Conservation (phyloP, 345 rosid species). For the Linum trigynum region DNA sequence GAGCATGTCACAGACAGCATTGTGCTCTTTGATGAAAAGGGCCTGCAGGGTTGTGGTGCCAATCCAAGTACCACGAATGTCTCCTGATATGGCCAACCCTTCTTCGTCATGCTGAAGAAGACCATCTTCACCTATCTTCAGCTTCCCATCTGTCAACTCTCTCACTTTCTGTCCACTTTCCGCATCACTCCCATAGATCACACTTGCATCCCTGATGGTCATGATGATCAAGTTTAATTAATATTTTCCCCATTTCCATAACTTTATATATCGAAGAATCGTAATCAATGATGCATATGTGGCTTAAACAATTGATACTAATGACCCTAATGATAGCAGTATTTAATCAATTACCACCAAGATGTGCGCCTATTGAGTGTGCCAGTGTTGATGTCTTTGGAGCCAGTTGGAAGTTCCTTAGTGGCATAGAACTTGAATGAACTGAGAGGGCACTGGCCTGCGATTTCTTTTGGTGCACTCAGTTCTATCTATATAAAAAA, state of each 20-base stretch:
- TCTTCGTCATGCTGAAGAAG: constrained; percentile 48
- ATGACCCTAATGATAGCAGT: too few species aligned
- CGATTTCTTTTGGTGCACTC: constrained; percentile 39
- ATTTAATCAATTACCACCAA: constrained; percentile 36
- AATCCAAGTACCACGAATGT: constrained; percentile 70
- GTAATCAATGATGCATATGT: not conserved
- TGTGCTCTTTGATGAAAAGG: constrained; percentile 62
- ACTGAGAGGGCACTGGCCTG: constrained; percentile 35
- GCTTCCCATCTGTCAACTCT: constrained; percentile 48
- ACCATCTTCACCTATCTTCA: constrained; percentile 43
- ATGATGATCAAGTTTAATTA: too few species aligned
- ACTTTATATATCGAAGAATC: too few species aligned
- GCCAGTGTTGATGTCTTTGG: constrained; percentile 36
- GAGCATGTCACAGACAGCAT: constrained; percentile 55
- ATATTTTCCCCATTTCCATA: too few species aligned
- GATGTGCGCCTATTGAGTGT: constrained; percentile 37
- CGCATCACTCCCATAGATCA: constrained; percentile 40
- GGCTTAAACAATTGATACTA: too few species aligned
- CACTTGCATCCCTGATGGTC: constrained; percentile 47
- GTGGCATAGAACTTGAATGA: constrained; percentile 44
- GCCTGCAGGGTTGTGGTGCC: constrained; percentile 68
- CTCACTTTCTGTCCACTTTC: constrained; percentile 30
- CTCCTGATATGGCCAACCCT: constrained; percentile 65
- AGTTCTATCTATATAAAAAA: constrained; percentile 31
- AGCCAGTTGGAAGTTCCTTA: constrained; percentile 41